These are phyloP conservation scores for Tylopilus subfusipes DNA, from an alignment of 768 basidiomycete genomes.

Conservation along the genomic window DNA sequence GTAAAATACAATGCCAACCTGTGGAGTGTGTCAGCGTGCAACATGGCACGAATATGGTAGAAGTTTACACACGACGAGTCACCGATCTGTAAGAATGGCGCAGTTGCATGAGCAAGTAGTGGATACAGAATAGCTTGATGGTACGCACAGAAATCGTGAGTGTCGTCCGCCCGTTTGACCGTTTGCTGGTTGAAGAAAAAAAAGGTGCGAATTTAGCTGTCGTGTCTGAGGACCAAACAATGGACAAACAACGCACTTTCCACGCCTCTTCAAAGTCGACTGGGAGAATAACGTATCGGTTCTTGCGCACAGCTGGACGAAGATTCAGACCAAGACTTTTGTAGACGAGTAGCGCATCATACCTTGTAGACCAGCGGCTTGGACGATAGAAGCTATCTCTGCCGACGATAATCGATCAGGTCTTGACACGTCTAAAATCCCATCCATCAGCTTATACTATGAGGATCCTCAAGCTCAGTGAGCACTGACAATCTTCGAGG, in stretches of 20 bases:
- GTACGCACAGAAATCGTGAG: constrained; percentile 89
- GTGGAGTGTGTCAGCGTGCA: constrained; percentile 13
- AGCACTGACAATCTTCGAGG: constrained; percentile 86
- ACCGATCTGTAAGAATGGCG: constrained; percentile 37
- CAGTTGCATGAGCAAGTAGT: constrained; percentile 4
- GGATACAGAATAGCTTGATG: background rate
- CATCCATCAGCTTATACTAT: constrained; percentile 8
- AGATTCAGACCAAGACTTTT: constrained; percentile 1
- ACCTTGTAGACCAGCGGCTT: constrained; percentile 97
- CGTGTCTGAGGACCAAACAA: constrained; percentile 39
- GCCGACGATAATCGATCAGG: constrained; percentile 95
- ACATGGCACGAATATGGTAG: constrained; percentile 20
- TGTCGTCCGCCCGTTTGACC: constrained; percentile 95
- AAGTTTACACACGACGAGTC: constrained; percentile 36
- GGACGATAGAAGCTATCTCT: constrained; percentile 92
- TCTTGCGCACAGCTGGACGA: constrained; percentile 81
- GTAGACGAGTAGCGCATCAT: background rate
- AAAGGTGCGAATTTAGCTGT: constrained; percentile 33
- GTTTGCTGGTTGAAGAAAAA: constrained; percentile 68
- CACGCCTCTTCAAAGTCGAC: constrained; percentile 99
- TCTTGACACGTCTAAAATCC: constrained; percentile 79
- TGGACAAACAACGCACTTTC: constrained; percentile 79
- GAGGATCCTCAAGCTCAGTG: constrained; percentile 6
- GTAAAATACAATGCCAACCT: constrained; percentile 36
- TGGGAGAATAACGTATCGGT: constrained; percentile 95